phyloP scores from a whole-genome alignment of 768 basidiomycete genomes.

The Hericium erinaceus region DNA sequence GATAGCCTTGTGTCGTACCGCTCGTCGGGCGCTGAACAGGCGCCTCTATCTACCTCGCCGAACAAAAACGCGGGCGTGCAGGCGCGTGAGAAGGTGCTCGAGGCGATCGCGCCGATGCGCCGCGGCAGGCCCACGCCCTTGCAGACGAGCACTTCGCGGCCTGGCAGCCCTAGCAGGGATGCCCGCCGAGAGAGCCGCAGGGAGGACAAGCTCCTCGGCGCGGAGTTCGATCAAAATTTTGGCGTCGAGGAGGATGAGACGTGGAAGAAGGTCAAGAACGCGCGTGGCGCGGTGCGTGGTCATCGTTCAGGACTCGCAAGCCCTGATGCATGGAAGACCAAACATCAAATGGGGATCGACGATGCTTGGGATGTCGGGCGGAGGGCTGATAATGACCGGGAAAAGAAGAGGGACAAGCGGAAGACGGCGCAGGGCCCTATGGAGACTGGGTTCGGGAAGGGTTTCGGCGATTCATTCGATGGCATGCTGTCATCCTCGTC shows the following conservation, averaged over 20 bases:
- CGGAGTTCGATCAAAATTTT: slow-evolving; percentile 19
- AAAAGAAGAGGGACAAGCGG: slow-evolving; percentile 11
- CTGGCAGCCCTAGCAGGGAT: slow-evolving; percentile 20
- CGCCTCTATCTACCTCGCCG: slow-evolving; percentile 16
- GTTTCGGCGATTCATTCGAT: slow-evolving; percentile 59
- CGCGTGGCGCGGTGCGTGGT: slow-evolving; percentile 13
- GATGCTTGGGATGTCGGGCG: slow-evolving; percentile 9
- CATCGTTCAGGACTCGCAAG: slow-evolving; percentile 14
- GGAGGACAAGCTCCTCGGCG: background rate
- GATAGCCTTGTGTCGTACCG: slow-evolving; percentile 33
- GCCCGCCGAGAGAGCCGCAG: slow-evolving; percentile 3
- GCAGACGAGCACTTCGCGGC: slow-evolving; percentile 14
- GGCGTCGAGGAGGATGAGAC: slow-evolving; percentile 20
- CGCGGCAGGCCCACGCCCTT: slow-evolving; percentile 46
- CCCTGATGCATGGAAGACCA: slow-evolving; percentile 7
- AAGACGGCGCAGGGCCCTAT: slow-evolving; percentile 6
- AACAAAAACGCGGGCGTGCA: slow-evolving; percentile 47
- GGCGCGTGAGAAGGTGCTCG: slow-evolving; percentile 68
- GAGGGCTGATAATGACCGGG: slow-evolving; percentile 3
- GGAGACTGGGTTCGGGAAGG: slow-evolving; percentile 12
- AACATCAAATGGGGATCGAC: slow-evolving; percentile 1
- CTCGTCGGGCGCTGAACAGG: slow-evolving; percentile 20
- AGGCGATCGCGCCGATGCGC: slow-evolving; percentile 73
- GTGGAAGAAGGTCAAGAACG: slow-evolving; percentile 7
- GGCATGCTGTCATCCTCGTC: slow-evolving; percentile 8